A percentile compares a stretch with the other conserved stretches of the same genome.
Evolutionary conservation across 495 filamentous ascomycete genomes (phyloP).

Genomic region (Xylaria bambusicola): DNA sequence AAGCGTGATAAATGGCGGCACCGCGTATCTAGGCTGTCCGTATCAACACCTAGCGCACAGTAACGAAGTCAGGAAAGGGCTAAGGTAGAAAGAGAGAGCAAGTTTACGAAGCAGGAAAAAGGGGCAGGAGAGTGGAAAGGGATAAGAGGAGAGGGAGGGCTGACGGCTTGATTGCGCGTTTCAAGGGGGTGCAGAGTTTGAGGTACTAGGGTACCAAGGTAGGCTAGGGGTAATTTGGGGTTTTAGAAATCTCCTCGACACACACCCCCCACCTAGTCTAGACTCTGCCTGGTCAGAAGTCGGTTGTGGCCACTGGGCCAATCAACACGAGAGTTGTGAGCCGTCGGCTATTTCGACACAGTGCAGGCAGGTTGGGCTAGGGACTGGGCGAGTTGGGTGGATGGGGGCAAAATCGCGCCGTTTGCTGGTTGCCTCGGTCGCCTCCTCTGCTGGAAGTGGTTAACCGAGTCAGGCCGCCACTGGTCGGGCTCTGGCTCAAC

Average conservation of each 20-base stretch:
- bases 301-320: slow-evolving; percentile 5
- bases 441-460: slow-evolving; percentile 26
- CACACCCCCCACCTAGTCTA: slow-evolving; percentile 12
- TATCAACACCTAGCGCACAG: not conserved
- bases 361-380: slow-evolving; percentile 10
- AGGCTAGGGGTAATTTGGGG: slow-evolving; percentile 20
- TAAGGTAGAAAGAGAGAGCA: slow-evolving; percentile 13
- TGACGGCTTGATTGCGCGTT: slow-evolving; percentile 31
- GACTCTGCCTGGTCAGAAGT: not conserved
- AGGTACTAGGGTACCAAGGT: slow-evolving; percentile 24
- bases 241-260: slow-evolving; percentile 28
- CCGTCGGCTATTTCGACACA: not conserved
- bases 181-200: slow-evolving; percentile 33
- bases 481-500: no score
- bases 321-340: slow-evolving; percentile 4
- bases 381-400: slow-evolving; percentile 2
- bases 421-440: slow-evolving; percentile 20
- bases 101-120: slow-evolving; percentile 11
- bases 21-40: no score
- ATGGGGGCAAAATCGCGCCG: slow-evolving; percentile 11
- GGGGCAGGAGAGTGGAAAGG: slow-evolving; percentile 20
- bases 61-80: not conserved
- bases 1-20: no score
- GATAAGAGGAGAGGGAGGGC: slow-evolving; percentile 20
- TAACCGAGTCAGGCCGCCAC: slow-evolving; percentile 35